Evolutionary conservation across 495 filamentous ascomycete genomes (phyloP).

Genomic region (Penicillium soppii): DNA sequence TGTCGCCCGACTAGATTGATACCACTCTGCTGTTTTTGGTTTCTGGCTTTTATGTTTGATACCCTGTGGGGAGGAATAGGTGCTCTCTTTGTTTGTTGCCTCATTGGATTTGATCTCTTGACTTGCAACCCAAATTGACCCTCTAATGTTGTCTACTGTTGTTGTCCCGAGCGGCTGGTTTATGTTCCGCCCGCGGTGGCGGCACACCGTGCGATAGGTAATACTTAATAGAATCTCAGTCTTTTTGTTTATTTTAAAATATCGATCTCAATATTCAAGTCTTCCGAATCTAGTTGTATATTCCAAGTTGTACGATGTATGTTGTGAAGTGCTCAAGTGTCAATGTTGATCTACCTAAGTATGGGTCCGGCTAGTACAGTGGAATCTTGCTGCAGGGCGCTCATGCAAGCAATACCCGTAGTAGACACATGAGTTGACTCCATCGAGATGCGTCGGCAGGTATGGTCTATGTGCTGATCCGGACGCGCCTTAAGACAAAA

Average conservation of each 20-base stretch:
- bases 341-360: not conserved
- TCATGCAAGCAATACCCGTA: conserved; percentile 3
- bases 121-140: conserved; percentile 16
- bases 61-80: conserved; percentile 39
- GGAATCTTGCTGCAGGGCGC: not conserved
- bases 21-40: conserved; percentile 42
- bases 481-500: not conserved
- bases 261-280: too few species aligned
- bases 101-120: conserved; percentile 4
- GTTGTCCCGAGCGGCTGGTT: conserved; percentile 16
- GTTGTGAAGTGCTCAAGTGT: not conserved
- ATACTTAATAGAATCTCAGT: conserved; percentile 37
- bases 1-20: conserved; percentile 53
- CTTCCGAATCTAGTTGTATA: not conserved
- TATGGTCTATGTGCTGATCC: conserved; percentile 1
- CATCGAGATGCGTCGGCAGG: conserved; percentile 7
- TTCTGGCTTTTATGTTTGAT: conserved; percentile 35
- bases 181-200: conserved; percentile 18
- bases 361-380: not conserved
- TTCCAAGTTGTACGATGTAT: not conserved
- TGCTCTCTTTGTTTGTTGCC: conserved; percentile 13
- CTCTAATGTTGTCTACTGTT: conserved; percentile 26
- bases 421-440: not conserved
- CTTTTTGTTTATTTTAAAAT: conserved; percentile 10
- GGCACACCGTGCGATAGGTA: conserved; percentile 31